Base-by-base conservation (phyloP, 805 yeast species). In the Candida palmyrensis region DNA sequence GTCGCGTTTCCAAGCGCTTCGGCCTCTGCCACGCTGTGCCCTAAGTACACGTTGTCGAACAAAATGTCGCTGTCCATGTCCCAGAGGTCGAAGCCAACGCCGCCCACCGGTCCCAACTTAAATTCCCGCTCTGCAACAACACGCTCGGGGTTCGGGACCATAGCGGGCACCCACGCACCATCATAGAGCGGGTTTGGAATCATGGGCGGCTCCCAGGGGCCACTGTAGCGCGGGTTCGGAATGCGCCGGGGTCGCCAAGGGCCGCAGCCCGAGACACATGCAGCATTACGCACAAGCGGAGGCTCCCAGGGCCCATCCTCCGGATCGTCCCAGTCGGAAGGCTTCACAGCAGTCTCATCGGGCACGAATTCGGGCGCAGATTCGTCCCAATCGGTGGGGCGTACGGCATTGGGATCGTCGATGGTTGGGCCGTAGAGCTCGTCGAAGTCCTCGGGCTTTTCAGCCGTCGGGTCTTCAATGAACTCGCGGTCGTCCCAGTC, bases 61-160 rank as follows among this genome's bases (percentile, higher is more conserved):
- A 84, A 45, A 32, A 87, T 74, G 31, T 83, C 75, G 27, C 69
- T 68, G 42, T 84, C 80, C 79, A 88, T 82, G 29, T 90, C 75
- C 95, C 96, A 88, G 42, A 88, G 64, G 57, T 88, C 97, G 49
- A 89, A 84, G 6, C 95, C 96, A 28, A 87, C 47, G 8, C 83
- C 95, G 16, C 88, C 89, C 42, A 86, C 75, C 17, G 31, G 20
- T 44, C 75, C 79, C 37, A 81, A 56, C 42, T 77, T 65, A 8
- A 81, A 65, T 4, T 92, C 88, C 4, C 47, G 60, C 0, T 34
- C 32, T 48, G 79, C 86, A 45, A 73, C 79, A 43, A 56, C 74
- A 56, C 71, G 85, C 22, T 75, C 68, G 5, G 96, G 95, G 51
- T 88, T 89, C 12, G 75, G 56, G 40, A 83, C 73, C 43, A 45